phyloP scores from a whole-genome alignment of 768 basidiomycete species.

The Suillus ampliporus region DNA sequence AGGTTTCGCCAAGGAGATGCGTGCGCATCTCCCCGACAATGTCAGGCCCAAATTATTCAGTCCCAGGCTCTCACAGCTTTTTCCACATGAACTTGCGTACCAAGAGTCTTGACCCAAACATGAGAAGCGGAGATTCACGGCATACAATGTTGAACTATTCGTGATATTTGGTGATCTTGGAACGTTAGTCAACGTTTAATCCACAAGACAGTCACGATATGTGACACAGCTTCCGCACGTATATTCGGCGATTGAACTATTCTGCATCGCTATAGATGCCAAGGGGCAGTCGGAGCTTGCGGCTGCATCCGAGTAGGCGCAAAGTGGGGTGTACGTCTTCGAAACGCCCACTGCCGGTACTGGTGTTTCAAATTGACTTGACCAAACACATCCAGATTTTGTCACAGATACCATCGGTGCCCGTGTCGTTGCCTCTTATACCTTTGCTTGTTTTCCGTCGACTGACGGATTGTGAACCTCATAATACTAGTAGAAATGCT shows the following conservation, averaged over 20 bases:
- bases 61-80: too few species aligned
- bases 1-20: constrained; percentile 30
- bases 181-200: constrained; percentile 69
- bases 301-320: too few species aligned
- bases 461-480: background rate
- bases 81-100: constrained; percentile 90
- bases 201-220: constrained; percentile 92
- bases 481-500: background rate
- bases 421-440: constrained; percentile 41
- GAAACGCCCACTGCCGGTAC: too few species aligned
- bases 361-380: too few species aligned
- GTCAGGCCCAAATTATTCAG: constrained; percentile 73
- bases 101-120: too few species aligned
- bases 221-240: constrained; percentile 37
- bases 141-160: too few species aligned
- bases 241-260: too few species aligned
- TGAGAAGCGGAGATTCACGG: too few species aligned
- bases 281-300: too few species aligned
- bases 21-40: constrained; percentile 57
- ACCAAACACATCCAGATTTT: too few species aligned
- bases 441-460: background rate
- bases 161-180: constrained; percentile 96
- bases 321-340: constrained; percentile 69
- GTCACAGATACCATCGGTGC: background rate
- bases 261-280: too few species aligned